Conservation (phyloP, 2,329 filamentous ascomycete genomes). For the Fusarium graminum region DNA sequence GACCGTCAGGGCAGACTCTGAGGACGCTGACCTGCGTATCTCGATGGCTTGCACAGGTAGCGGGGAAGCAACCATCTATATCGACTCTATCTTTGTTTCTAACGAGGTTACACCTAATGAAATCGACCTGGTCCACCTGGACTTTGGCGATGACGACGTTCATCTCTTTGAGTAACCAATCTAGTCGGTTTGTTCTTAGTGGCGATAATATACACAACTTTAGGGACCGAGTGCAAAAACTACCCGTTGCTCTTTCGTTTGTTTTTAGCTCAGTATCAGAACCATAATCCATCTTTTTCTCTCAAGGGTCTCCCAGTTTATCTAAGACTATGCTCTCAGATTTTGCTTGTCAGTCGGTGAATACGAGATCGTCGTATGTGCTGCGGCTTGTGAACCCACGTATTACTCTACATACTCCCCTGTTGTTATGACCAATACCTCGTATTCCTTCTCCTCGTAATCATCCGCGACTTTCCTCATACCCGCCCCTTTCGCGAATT, state of each 20-base stretch:
- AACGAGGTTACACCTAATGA: slow-evolving; percentile 25
- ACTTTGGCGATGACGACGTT: slow-evolving; percentile 3
- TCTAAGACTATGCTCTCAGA: too few species aligned
- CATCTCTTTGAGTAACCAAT: background rate
- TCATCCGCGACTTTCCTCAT: background rate
- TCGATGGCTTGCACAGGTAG: slow-evolving; percentile 5
- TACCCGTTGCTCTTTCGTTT: too few species aligned
- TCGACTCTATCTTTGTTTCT: slow-evolving; percentile 28
- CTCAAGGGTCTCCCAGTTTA: too few species aligned
- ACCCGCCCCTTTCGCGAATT: slow-evolving; percentile 4
- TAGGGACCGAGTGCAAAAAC: too few species aligned
- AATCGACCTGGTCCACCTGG: slow-evolving; percentile 15
- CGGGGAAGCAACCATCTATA: slow-evolving; percentile 3
- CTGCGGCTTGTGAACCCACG: background rate
- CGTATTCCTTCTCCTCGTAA: slow-evolving; percentile 24
- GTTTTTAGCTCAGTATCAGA: too few species aligned
- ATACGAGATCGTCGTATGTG: too few species aligned
- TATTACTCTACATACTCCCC: slow-evolving; percentile 12
- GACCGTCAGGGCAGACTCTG: slow-evolving; percentile 2
- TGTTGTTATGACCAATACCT: slow-evolving; percentile 16
- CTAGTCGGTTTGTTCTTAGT: too few species aligned
- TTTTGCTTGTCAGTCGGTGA: too few species aligned
- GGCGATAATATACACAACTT: too few species aligned
- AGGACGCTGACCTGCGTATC: slow-evolving; percentile 15
- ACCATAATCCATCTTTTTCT: too few species aligned